phyloP scores from a whole-genome alignment of 106 monocot species.

The Phalaenopsis equestris region DNA sequence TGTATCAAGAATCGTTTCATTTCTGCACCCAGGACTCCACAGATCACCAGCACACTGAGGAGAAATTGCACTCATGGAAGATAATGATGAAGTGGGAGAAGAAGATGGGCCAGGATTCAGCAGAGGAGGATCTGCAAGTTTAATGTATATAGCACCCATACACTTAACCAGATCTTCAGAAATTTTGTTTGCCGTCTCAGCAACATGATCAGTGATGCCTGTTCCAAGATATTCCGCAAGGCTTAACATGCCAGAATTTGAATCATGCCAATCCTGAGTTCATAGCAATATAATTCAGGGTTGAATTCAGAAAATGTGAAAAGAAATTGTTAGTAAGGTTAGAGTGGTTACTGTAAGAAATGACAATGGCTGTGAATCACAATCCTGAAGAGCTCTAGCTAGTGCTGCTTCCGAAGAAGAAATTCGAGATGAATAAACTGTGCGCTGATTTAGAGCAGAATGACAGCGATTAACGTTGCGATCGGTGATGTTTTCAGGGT shows the following conservation, averaged over 20 bases:
- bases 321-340: not conserved
- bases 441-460: slow-evolving; percentile 63
- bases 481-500: slow-evolving; percentile 16
- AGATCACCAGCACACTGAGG: slow-evolving; percentile 59
- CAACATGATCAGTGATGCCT: slow-evolving; percentile 57
- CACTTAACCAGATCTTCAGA: slow-evolving; percentile 81
- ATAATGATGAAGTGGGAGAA: slow-evolving; percentile 85
- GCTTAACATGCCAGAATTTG: slow-evolving; percentile 50
- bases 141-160: slow-evolving; percentile 71
- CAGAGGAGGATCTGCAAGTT: slow-evolving; percentile 71
- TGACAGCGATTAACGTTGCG: slow-evolving; percentile 45
- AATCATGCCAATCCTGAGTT: slow-evolving; percentile 43
- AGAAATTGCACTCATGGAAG: slow-evolving; percentile 70
- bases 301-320: slow-evolving; percentile 4
- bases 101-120: slow-evolving; percentile 28
- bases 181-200: slow-evolving; percentile 67
- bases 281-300: not conserved
- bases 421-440: slow-evolving; percentile 47
- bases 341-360: slow-evolving; percentile 46
- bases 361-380: slow-evolving; percentile 77
- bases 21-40: slow-evolving; percentile 60
- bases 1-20: slow-evolving; percentile 47
- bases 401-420: slow-evolving; percentile 49
- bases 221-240: slow-evolving; percentile 86
- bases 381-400: slow-evolving; percentile 49